These are phyloP conservation scores for Ramularia endophylla DNA, from an alignment of 2,329 filamentous ascomycete genomes.

Conservation along the genomic window DNA sequence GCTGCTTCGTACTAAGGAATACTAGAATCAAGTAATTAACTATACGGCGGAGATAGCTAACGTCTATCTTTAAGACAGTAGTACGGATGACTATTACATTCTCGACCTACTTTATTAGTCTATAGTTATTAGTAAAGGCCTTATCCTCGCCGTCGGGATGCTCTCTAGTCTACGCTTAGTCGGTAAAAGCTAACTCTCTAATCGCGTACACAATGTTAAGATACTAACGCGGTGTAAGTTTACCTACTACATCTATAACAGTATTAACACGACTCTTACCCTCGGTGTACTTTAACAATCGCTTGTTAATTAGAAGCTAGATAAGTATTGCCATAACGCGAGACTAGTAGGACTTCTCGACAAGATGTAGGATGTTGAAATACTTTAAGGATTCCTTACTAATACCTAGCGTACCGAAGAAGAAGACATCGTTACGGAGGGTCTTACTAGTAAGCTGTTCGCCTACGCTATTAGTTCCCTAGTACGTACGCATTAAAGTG, in stretches of 20 bases:
- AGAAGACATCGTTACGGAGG: background rate
- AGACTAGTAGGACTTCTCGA: background rate
- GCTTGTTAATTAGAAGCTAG: background rate
- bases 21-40: conserved; percentile 1
- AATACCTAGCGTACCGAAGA: background rate
- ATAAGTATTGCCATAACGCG: conserved; percentile 1
- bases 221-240: background rate
- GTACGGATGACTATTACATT: background rate
- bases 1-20: background rate
- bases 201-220: background rate
- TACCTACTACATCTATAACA: background rate
- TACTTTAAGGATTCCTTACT: conserved; percentile 1
- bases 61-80: conserved; percentile 2
- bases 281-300: background rate
- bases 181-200: conserved; percentile 1
- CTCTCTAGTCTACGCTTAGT: background rate
- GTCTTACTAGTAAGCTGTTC: background rate
- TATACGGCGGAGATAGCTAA: conserved; percentile 1
- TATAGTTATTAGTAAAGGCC: conserved; percentile 1
- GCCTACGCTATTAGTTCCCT: background rate
- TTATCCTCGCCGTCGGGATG: no score
- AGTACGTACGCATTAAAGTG: conserved; percentile 1
- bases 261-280: background rate
- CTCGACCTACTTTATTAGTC: conserved; percentile 2
- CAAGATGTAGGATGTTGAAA: background rate